phyloP scores from a whole-genome alignment of 2,329 filamentous ascomycete genomes.

The Lizonia empirigonia region DNA sequence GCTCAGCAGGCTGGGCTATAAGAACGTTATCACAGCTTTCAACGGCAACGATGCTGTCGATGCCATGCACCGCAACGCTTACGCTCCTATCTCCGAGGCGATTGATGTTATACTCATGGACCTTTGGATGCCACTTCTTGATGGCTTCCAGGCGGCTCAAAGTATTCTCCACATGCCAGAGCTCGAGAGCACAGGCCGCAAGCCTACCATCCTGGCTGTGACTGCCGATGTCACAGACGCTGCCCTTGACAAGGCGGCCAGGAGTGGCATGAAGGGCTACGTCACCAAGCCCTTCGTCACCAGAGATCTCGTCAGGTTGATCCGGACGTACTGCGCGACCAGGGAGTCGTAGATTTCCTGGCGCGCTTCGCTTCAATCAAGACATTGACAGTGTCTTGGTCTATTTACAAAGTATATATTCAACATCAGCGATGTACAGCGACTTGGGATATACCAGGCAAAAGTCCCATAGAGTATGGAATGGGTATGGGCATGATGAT shows the following conservation, averaged over 20 bases:
- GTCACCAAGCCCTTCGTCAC: constrained; percentile 72
- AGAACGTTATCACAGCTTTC: constrained; percentile 66
- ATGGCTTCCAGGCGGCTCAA: constrained; percentile 71
- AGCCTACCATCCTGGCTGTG: constrained; percentile 63
- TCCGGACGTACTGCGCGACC: constrained; percentile 54
- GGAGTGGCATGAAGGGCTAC: constrained; percentile 70
- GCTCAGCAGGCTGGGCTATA: constrained; percentile 70
- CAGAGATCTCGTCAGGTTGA: constrained; percentile 65
- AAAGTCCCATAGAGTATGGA: constrained; percentile 15
- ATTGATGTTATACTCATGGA: constrained; percentile 75
- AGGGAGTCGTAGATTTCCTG: constrained; percentile 9
- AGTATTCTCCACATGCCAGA: constrained; percentile 61
- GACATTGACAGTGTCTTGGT: constrained; percentile 9
- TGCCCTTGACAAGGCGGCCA: constrained; percentile 63
- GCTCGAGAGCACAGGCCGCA: constrained; percentile 38
- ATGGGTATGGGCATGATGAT: constrained; percentile 24
- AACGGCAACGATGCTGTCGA: constrained; percentile 71
- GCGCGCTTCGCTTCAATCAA: constrained; percentile 11
- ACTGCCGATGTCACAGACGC: constrained; percentile 71
- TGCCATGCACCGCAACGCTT: constrained; percentile 57
- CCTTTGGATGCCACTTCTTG: constrained; percentile 77
- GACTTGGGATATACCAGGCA: constrained; percentile 1
- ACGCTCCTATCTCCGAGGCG: constrained; percentile 31
- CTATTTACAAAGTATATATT: constrained; percentile 18
- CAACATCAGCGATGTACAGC: constrained; percentile 15